Percentiles rank a stretch among this genome's conserved stretches.
Evolutionary conservation across 495 filamentous ascomycete genomes (phyloP).

Genomic region (Daldinia concentrica): DNA sequence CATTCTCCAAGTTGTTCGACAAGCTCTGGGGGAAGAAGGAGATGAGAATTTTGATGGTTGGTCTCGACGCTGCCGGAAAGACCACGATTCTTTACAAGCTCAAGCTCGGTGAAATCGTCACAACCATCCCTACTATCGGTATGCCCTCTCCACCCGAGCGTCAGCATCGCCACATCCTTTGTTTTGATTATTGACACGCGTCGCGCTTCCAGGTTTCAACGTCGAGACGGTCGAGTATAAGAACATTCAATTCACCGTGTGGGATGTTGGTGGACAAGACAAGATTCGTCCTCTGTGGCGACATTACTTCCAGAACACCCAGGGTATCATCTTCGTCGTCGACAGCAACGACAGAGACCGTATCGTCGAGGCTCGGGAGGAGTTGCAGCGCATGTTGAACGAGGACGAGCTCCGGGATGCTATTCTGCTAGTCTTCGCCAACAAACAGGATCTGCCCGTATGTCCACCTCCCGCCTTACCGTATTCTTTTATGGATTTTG

Average conservation of each 20-base stretch:
- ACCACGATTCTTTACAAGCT: constrained; percentile 99
- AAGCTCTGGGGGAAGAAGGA: constrained; percentile 98
- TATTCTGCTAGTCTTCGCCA: constrained; percentile 97
- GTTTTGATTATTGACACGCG: constrained; percentile 44
- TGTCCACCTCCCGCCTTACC: constrained; percentile 45
- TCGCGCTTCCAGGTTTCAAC: constrained; percentile 82
- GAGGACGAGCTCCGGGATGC: constrained; percentile 99
- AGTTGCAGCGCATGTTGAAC: constrained; percentile 99
- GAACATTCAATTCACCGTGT: constrained; percentile 99
- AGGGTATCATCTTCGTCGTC: constrained; percentile 99
- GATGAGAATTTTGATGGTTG: constrained; percentile 99
- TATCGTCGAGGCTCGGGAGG: constrained; percentile 98
- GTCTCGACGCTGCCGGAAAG: constrained; percentile 98
- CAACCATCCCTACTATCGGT: constrained; percentile 99
- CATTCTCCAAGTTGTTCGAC: constrained; percentile 92
- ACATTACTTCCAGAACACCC: constrained; percentile 99
- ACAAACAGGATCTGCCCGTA: constrained; percentile 99
- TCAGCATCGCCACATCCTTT: constrained; percentile 5
- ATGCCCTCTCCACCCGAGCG: constrained; percentile 55
- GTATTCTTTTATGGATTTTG: not conserved
- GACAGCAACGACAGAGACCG: constrained; percentile 99
- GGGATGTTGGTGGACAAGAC: constrained; percentile 99
- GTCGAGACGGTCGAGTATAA: constrained; percentile 99
- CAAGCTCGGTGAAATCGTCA: constrained; percentile 99
- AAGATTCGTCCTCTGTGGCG: constrained; percentile 99